Evolutionary conservation across 805 yeast species (phyloP).

Genomic region (Candida xyloterini): DNA sequence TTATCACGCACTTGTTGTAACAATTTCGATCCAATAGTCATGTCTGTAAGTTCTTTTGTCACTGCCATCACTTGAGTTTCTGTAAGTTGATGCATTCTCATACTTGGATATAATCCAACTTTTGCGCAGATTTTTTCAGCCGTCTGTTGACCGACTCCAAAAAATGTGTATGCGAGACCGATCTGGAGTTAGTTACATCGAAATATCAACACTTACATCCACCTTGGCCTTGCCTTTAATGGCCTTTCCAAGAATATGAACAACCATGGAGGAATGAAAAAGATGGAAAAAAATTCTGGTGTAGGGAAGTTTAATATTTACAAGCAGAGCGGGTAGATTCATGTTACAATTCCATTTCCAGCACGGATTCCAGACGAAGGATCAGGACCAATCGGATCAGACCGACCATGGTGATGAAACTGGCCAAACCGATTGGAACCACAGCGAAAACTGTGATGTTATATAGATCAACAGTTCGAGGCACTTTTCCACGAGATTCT

Average conservation of each 20-base stretch:
- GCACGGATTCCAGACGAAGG: conserved; percentile 58
- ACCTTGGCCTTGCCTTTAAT: conserved; percentile 40
- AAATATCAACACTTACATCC: conserved; percentile 25
- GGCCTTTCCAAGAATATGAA: conserved; percentile 51
- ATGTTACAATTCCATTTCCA: neutral
- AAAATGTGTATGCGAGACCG: conserved; percentile 78
- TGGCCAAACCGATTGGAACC: conserved; percentile 95
- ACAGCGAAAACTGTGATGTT: conserved; percentile 94
- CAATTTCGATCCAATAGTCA: conserved; percentile 79
- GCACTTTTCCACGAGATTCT: conserved; percentile 30
- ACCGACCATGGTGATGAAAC: conserved; percentile 88
- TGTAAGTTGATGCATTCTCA: conserved; percentile 89
- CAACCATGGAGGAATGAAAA: conserved; percentile 38
- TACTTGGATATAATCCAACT: conserved; percentile 85
- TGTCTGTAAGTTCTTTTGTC: conserved; percentile 80
- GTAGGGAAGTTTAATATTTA: conserved; percentile 1
- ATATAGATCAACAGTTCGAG: conserved; percentile 79
- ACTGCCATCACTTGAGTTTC: conserved; percentile 85
- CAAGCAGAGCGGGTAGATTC: neutral
- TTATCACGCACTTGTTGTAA: conserved; percentile 72
- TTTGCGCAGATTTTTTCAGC: conserved; percentile 80
- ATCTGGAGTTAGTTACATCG: conserved; percentile 16
- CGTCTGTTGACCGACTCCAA: conserved; percentile 77
- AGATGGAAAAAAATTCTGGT: conserved; percentile 7
- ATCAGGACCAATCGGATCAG: conserved; percentile 72